Evolutionary conservation across 2,329 filamentous ascomycete species (phyloP).

Genomic region (Magnaporthiopsis rhizophila): DNA sequence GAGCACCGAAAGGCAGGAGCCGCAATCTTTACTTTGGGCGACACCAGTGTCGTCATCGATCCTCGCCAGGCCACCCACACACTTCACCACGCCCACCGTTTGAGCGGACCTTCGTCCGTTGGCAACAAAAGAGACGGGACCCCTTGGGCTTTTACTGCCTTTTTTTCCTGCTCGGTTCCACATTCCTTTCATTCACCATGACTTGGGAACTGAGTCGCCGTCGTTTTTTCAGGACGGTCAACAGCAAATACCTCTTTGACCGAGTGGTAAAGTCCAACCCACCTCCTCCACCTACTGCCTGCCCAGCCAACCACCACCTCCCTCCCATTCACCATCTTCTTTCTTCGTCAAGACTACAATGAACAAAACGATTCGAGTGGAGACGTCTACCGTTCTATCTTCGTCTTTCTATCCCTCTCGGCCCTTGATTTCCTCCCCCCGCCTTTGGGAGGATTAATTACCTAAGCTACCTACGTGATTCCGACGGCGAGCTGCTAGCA

Average conservation of each 20-base stretch:
- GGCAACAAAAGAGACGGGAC: not conserved
- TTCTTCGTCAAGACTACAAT: not conserved
- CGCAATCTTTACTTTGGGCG: not conserved
- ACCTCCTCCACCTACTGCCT: slow-evolving; percentile 5
- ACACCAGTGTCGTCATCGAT: slow-evolving; percentile 9
- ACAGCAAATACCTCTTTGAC: slow-evolving; percentile 66
- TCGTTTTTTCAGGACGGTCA: slow-evolving; percentile 57
- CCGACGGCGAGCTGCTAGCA: not conserved
- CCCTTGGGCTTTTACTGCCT: not conserved
- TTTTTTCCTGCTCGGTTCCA: not conserved
- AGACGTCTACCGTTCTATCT: not conserved
- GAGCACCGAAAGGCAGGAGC: not conserved
- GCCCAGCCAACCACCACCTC: not conserved
- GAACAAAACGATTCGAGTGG: not conserved
- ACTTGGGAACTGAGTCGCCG: slow-evolving; percentile 50
- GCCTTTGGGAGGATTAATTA: not conserved
- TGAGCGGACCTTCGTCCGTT: not conserved
- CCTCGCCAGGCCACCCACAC: not conserved
- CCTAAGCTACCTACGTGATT: not conserved
- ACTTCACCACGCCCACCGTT: not conserved
- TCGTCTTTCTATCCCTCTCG: not conserved
- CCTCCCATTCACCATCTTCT: not conserved
- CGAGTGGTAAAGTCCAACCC: slow-evolving; percentile 53
- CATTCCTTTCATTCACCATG: slow-evolving; percentile 30
- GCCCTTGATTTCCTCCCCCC: not conserved